Base-by-base conservation (phyloP, 2,329 filamentous ascomycete genomes). In the Pseudocercospora vitis region DNA sequence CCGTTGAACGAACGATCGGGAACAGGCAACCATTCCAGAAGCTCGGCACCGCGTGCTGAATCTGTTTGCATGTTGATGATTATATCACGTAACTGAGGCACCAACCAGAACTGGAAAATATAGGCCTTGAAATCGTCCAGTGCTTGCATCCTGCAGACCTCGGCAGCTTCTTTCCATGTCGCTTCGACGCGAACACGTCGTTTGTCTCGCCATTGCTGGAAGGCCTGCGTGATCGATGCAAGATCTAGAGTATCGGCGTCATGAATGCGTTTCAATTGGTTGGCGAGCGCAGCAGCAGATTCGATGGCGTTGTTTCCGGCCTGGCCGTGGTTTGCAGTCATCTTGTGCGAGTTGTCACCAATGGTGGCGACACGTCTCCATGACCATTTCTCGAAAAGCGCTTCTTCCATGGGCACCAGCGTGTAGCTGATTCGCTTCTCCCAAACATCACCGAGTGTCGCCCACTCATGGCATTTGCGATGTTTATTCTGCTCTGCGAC, bases 391-490 rank as follows among this genome's bases (percentile, higher is more conserved):
- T 65, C 59, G 48, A 59, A 63, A 8, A 55, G 42, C 1, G 57
- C 64, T 46, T 65, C 63, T 31, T 65, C 64, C 42, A 66, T 50
- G 1, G 58, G 48, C 11, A 65, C 63, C 2, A 76, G 57, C 0
- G 64, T 66, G 3, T 65, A 65, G 1, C 60, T 57, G 4, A 66
- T 53, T 7, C 60, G 57, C 7, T 63, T 62, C 12, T 67, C 59
- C 49, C 65, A 71, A 1, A 75, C 9, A 3, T 68, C 60, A 3
- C 62, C 62, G n/a, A 73, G 66, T 1, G 51, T 71, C 45, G 63
- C 53, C 14, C 40, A 58, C 9, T 67, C 60, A 0, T 57, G 64
- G 12, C 70, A 57, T 1, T 35, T 51, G 2, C 64, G 45, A n/a
- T 61, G 16, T 2, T 18, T n/a, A 16, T 69, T 49, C 33, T 65